phyloP scores from a whole-genome alignment of 1,139 yeast genomes.

The Sugiyamaella novakii region DNA sequence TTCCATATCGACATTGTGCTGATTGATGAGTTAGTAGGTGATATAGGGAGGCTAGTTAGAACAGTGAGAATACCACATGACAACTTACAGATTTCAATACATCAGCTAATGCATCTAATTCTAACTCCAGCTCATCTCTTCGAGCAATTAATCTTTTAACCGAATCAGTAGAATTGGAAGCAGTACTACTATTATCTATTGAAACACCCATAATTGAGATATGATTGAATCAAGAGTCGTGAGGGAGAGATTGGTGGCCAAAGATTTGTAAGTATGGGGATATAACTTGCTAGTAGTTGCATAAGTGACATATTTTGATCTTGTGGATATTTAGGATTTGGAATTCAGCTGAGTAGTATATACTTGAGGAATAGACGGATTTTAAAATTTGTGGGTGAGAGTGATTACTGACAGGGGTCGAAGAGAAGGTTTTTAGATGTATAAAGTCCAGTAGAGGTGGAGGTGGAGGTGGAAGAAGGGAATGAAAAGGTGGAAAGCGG shows the following conservation, averaged over 20 bases:
- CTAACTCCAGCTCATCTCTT: constrained; percentile 33
- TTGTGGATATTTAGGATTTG: too few species aligned
- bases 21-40: constrained; percentile 6
- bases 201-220: constrained; percentile 12
- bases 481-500: neutral
- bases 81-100: constrained; percentile 37
- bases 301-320: constrained; percentile 5
- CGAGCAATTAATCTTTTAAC: constrained; percentile 27
- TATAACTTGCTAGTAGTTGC: too few species aligned
- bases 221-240: neutral
- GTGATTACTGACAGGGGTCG: too few species aligned
- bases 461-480: neutral
- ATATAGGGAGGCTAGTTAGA: too few species aligned
- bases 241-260: too few species aligned
- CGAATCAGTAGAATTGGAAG: constrained; percentile 12
- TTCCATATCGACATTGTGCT: constrained; percentile 57
- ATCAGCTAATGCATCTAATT: constrained; percentile 35
- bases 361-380: too few species aligned
- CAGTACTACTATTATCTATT: constrained; percentile 2
- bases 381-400: too few species aligned
- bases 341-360: too few species aligned
- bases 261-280: too few species aligned
- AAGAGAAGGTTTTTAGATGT: too few species aligned
- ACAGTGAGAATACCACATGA: too few species aligned
- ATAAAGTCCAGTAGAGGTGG: constrained; percentile 4